A percentile compares a stretch with the other conserved stretches of the same genome.
phyloP scores from a whole-genome alignment of 1,284 basidiomycete genomes.

The Leccinum proximum region DNA sequence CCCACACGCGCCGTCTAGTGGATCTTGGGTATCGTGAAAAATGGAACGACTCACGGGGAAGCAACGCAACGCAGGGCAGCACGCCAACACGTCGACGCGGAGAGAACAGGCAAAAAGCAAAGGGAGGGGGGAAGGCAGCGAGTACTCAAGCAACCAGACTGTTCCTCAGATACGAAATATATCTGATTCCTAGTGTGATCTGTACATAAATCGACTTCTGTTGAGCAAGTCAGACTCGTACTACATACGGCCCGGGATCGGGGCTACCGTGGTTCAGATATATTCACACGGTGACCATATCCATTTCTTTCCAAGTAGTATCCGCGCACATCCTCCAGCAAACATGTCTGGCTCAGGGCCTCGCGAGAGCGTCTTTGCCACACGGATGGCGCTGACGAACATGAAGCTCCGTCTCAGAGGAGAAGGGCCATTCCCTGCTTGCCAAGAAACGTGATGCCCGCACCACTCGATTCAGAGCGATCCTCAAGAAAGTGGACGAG shows the following conservation, averaged over 20 bases:
- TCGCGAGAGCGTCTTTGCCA: conserved; percentile 92
- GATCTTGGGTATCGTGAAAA: no score
- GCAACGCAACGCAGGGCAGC: no score
- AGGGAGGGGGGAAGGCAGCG: no score
- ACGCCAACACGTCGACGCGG: no score
- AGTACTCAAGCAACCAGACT: no score
- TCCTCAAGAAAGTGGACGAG: conserved; percentile 93
- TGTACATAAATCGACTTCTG: no score
- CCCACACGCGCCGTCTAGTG: no score
- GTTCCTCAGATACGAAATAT: no score
- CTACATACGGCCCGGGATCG: not conserved
- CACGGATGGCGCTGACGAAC: conserved; percentile 92
- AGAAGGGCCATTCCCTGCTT: conserved; percentile 95
- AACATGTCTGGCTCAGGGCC: conserved; percentile 86
- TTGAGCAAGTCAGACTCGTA: no score
- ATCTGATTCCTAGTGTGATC: no score
- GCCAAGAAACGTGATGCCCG: conserved; percentile 98
- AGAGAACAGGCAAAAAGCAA: no score
- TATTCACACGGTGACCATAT: not conserved
- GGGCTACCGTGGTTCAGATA: not conserved
- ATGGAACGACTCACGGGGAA: no score
- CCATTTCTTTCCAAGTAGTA: not conserved
- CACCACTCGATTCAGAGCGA: conserved; percentile 89
- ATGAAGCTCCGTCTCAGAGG: conserved; percentile 94
- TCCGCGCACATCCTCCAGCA: conserved; percentile 6